These are phyloP conservation scores for Fusarium fracticaudum DNA, from an alignment of 2,329 filamentous ascomycete species.

Conservation along the genomic window DNA sequence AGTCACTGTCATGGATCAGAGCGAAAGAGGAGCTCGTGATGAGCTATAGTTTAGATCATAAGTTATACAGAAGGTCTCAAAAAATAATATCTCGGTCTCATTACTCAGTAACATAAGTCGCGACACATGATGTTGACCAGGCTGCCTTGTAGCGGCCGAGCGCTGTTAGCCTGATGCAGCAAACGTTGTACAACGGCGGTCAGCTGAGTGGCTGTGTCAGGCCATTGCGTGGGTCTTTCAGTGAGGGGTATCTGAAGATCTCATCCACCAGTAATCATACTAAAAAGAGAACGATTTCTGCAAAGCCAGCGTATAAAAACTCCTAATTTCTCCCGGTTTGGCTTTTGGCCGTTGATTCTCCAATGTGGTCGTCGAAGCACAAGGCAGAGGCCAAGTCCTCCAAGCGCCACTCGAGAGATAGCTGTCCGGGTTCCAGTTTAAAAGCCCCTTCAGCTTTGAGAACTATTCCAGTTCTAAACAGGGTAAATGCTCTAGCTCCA, in stretches of 20 bases:
- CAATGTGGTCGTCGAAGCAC: not conserved
- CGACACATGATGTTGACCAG: not conserved
- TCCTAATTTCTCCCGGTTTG: no score
- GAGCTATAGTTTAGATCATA: not conserved
- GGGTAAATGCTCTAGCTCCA: not conserved
- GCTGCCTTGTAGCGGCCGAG: not conserved
- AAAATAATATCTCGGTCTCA: no score
- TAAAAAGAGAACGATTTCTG: no score
- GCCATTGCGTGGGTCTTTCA: not conserved
- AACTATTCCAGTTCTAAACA: not conserved
- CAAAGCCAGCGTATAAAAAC: no score
- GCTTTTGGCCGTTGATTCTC: not conserved
- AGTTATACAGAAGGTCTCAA: no score
- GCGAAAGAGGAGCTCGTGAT: not conserved
- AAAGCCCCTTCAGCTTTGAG: not conserved
- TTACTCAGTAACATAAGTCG: no score
- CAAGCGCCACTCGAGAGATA: not conserved
- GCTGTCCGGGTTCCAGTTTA: not conserved
- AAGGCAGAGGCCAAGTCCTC: not conserved
- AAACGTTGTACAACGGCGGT: not conserved
- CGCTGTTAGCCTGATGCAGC: not conserved
- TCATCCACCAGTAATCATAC: not conserved
- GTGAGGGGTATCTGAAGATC: not conserved
- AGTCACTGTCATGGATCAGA: not conserved
- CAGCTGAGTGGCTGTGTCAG: not conserved